phyloP scores from a whole-genome alignment of 164 flowering plant genomes.

The Protea cynaroides region DNA sequence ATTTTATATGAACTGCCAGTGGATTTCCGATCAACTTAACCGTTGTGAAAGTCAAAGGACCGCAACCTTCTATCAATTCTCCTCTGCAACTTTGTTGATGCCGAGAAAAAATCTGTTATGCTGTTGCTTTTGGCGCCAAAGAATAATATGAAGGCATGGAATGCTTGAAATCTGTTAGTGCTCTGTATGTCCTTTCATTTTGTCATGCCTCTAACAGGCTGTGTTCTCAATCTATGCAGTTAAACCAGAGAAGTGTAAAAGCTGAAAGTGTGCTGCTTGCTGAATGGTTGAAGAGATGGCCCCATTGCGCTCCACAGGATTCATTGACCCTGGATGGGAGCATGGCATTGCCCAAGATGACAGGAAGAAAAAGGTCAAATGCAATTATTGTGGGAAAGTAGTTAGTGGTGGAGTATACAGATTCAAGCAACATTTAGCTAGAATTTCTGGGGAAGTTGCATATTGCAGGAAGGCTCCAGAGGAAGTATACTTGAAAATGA shows the following conservation, averaged over 20 bases:
- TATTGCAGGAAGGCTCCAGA: constrained; percentile 58
- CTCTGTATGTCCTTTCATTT: too few relatives aligned
- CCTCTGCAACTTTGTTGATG: too few relatives aligned
- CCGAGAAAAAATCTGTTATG: too few relatives aligned
- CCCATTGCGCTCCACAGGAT: constrained; percentile 21
- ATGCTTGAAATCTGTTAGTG: too few relatives aligned
- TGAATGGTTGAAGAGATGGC: constrained; percentile 17
- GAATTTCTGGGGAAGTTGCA: constrained; percentile 63
- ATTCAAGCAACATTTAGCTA: constrained; percentile 67
- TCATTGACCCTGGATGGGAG: constrained; percentile 52
- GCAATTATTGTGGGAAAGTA: constrained; percentile 71
- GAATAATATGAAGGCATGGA: too few relatives aligned
- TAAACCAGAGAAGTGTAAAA: background rate
- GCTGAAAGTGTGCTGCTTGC: background rate
- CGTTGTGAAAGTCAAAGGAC: too few relatives aligned
- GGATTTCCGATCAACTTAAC: too few relatives aligned
- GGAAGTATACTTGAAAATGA: constrained; percentile 55
- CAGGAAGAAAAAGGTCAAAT: constrained; percentile 65
- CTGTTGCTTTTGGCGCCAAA: too few relatives aligned
- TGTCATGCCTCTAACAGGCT: too few relatives aligned
- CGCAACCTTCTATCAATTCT: too few relatives aligned
- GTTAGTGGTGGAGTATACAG: constrained; percentile 77
- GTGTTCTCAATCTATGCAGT: background rate
- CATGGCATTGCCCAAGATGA: constrained; percentile 68
- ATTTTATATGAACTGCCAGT: too few relatives aligned